Conservation (phyloP, 1,139 yeast genomes). For the Taiozyma onychis region DNA sequence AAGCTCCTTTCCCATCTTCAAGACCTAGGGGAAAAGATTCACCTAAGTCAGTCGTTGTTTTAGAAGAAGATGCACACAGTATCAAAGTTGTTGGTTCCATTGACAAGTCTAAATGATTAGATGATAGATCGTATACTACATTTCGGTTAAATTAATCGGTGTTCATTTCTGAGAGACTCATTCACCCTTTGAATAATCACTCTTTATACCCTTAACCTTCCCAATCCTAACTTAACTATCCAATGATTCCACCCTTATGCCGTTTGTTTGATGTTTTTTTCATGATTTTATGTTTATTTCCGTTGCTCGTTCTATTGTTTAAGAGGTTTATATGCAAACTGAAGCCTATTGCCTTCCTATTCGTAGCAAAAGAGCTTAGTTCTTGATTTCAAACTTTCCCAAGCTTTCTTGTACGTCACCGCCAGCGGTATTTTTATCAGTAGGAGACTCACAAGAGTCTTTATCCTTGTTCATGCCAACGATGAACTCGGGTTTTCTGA, state of each 20-base stretch:
- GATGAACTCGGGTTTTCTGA: constrained; percentile 13
- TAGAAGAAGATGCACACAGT: background rate
- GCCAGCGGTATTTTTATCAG: background rate
- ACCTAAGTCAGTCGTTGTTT: background rate
- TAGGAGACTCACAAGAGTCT: background rate
- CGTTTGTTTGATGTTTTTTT: background rate
- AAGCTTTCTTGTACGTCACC: background rate
- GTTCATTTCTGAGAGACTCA: background rate
- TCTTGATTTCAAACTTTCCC: background rate
- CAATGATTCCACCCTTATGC: background rate
- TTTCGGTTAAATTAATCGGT: background rate
- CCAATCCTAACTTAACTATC: background rate
- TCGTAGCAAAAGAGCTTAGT: too few species aligned
- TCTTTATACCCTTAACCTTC: background rate
- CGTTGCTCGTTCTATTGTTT: background rate
- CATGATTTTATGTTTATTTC: background rate
- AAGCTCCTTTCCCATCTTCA: background rate
- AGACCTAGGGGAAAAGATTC: background rate
- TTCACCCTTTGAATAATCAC: background rate
- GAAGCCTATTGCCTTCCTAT: background rate
- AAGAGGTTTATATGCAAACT: background rate
- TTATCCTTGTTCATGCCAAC: background rate
- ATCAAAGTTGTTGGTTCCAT: constrained; percentile 13
- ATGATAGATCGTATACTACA: background rate
- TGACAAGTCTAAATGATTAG: constrained; percentile 2